Evolutionary conservation across 2,329 filamentous ascomycete species (phyloP), one percentile per base, ranked within the genome.

Genomic region (Pyrenophora tritici-repentis): DNA sequence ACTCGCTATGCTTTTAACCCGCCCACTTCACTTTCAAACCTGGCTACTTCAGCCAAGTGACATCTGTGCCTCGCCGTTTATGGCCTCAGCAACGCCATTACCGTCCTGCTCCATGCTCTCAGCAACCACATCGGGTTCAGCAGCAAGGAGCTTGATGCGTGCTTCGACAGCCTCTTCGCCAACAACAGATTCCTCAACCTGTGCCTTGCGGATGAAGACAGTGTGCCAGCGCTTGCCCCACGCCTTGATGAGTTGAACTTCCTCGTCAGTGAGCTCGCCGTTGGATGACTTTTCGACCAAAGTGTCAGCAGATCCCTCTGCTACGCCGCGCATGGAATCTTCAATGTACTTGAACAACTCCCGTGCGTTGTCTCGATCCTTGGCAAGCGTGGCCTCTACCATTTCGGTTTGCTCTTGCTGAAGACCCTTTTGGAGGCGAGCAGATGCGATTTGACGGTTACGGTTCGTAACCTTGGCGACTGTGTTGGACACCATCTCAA

Each of bases 151-250:
- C 48, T 56, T 70, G 49, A 76, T 68, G 40, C 75, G 74, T 9
- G 81, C 78, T 52, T 76, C 75, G 3, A 80, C 75, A 43, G 83
- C 78, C 14, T 78, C 78, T 61, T 86, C 84, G 9, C 78, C 77
- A 14, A 86, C 81, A 53, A 84, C 81, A 0, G 88, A 83, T 75
- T 97, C 91, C 76, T 97, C 92, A 12, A 97, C 90, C 2, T 89
- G 90, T 12, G 84, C 84, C 74, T 91, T 88, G 36, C 94, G 82
- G 65, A 86, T 79, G 73, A 96, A 97, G 1, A 94, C 91, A 26
- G 90, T 83, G 56, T 90, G 78, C 94, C 94, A 99, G 40, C 91
- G 83, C 68, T 85, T 83, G 0, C 88, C 92, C 94, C 94, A 97
- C 42, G 84, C 81, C 56, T 83, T 82, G 50, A 96, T 82, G 58